These are phyloP conservation scores for Ilyonectria sp. DNA, from an alignment of 2,329 filamentous ascomycete species.

Conservation along the genomic window DNA sequence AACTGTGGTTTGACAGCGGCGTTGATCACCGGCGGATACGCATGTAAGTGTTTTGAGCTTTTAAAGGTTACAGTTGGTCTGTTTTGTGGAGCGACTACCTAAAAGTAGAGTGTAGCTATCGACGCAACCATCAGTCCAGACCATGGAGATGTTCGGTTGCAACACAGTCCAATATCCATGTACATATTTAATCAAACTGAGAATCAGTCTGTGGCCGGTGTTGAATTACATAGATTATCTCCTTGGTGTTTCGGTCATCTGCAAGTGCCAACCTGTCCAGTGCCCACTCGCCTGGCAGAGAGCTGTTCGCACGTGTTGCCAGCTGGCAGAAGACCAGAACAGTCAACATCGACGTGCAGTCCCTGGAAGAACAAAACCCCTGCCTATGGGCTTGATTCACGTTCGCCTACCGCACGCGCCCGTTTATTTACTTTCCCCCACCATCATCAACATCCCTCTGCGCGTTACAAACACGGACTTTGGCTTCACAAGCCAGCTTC, in stretches of 20 bases:
- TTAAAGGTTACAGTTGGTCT: too few species aligned
- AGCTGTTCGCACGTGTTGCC: not conserved
- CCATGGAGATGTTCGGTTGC: not conserved
- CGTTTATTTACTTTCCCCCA: slow-evolving; percentile 12
- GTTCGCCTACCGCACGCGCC: not conserved
- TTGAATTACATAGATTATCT: not conserved
- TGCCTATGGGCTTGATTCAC: not conserved
- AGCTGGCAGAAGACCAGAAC: slow-evolving; percentile 1
- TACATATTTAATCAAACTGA: not conserved
- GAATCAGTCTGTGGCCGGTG: not conserved
- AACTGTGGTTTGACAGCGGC: slow-evolving; percentile 62
- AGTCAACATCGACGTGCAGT: not conserved
- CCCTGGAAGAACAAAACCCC: not conserved
- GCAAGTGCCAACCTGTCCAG: not conserved
- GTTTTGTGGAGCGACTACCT: not conserved
- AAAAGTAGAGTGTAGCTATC: not conserved
- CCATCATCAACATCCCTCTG: not conserved
- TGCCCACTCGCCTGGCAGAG: not conserved
- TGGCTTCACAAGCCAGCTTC: not conserved
- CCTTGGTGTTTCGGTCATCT: not conserved
- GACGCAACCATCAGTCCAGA: not conserved
- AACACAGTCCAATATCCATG: not conserved
- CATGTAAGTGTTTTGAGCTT: not conserved
- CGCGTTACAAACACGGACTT: not conserved
- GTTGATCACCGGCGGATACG: slow-evolving; percentile 58